A percentile compares a stretch with the other conserved stretches of the same genome.
Conservation (phyloP, 2,329 filamentous ascomycete genomes). For the Biscogniauxia mediterranea region DNA sequence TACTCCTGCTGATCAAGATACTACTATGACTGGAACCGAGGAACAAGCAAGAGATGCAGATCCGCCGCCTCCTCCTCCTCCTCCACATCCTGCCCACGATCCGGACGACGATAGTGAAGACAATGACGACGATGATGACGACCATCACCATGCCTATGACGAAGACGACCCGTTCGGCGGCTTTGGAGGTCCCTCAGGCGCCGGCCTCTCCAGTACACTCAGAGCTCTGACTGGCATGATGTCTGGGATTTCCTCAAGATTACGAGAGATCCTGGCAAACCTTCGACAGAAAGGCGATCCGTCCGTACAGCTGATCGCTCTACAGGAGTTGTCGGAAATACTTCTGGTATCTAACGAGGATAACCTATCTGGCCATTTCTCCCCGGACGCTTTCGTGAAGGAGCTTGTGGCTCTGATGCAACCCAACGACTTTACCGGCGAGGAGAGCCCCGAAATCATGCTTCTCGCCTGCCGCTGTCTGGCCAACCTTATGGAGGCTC, state of each 20-base stretch:
- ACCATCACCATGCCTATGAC: conserved; percentile 59
- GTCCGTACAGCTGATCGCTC: conserved; percentile 83
- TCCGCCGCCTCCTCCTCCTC: conserved; percentile 39
- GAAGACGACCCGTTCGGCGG: conserved; percentile 63
- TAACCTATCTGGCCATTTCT: conserved; percentile 91
- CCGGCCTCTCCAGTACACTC: conserved; percentile 74
- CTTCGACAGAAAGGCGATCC: conserved; percentile 82
- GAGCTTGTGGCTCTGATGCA: conserved; percentile 92
- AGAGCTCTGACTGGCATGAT: conserved; percentile 90
- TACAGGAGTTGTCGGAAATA: conserved; percentile 91
- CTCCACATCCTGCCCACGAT: conserved; percentile 40
- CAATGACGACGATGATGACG: conserved; percentile 53
- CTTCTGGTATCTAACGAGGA: conserved; percentile 95
- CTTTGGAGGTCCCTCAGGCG: conserved; percentile 66
- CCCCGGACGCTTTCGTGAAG: conserved; percentile 91
- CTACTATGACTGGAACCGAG: conserved; percentile 68
- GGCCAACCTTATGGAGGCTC: conserved; percentile 95
- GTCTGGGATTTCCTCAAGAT: conserved; percentile 74
- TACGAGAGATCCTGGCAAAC: conserved; percentile 74
- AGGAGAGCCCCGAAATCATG: conserved; percentile 97
- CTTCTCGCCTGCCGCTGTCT: conserved; percentile 91
- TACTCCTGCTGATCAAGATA: conserved; percentile 56
- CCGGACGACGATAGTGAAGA: conserved; percentile 40
- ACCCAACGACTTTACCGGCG: conserved; percentile 74
- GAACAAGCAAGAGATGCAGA: conserved; percentile 46